These are phyloP conservation scores for Hsuehochloa calcarea DNA, from an alignment of 176 grass and related monocot species.

Conservation along the genomic window DNA sequence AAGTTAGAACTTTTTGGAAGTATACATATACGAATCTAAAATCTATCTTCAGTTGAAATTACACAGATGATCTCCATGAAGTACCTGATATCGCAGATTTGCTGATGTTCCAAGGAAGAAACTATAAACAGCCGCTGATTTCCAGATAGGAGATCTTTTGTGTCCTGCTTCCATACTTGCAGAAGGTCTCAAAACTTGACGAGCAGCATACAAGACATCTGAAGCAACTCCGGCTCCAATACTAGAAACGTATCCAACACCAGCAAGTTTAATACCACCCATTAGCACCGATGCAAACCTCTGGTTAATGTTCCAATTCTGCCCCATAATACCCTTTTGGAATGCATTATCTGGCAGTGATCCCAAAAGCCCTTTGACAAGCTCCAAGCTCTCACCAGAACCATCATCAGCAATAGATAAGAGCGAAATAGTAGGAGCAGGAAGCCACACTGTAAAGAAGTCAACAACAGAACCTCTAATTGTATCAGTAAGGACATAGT, in stretches of 20 bases:
- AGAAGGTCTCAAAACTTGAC: slow-evolving; percentile 62
- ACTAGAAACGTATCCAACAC: slow-evolving; percentile 91
- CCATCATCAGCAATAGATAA: slow-evolving; percentile 73
- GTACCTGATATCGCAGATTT: slow-evolving; percentile 97
- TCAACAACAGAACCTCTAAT: slow-evolving; percentile 97
- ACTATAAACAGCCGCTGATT: slow-evolving; percentile 78
- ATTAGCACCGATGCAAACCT: slow-evolving; percentile 81
- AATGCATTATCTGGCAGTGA: slow-evolving; percentile 97
- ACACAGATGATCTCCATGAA: background rate
- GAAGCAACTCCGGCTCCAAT: slow-evolving; percentile 93
- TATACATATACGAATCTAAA: background rate
- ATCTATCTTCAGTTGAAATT: background rate
- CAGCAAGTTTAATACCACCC: slow-evolving; percentile 86
- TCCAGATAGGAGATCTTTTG: slow-evolving; percentile 73
- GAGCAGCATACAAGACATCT: slow-evolving; percentile 59
- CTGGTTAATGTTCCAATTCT: slow-evolving; percentile 77
- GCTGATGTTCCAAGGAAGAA: slow-evolving; percentile 92
- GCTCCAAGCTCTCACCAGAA: slow-evolving; percentile 69
- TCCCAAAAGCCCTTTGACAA: slow-evolving; percentile 75
- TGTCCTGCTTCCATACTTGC: slow-evolving; percentile 33
- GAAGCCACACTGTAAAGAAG: slow-evolving; percentile 98
- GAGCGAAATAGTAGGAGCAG: slow-evolving; percentile 93
- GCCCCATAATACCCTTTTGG: slow-evolving; percentile 75
- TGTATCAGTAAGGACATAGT: slow-evolving; percentile 93
- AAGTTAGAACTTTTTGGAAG: background rate